Conservation (phyloP, 164 flowering plant species). For the Berberis vulgaris region DNA sequence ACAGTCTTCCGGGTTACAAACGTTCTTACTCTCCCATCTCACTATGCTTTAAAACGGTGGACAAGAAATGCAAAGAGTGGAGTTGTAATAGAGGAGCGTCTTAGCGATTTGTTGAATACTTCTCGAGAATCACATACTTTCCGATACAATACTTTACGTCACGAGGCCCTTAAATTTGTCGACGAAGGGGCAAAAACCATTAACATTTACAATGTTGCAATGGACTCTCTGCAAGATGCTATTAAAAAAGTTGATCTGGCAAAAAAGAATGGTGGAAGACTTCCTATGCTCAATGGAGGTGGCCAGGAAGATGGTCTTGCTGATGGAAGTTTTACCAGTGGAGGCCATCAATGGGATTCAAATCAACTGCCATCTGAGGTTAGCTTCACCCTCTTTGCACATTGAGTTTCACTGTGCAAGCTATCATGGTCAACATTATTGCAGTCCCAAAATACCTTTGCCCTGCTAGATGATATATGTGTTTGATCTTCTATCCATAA, state of each 20-base stretch:
- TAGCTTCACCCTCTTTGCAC: background rate
- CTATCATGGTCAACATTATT: background rate
- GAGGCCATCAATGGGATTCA: slow-evolving; percentile 18
- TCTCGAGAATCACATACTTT: slow-evolving; percentile 68
- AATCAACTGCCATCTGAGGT: slow-evolving; percentile 47
- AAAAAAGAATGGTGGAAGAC: slow-evolving; percentile 42
- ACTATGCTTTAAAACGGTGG: slow-evolving; percentile 67
- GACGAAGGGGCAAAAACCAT: slow-evolving; percentile 55
- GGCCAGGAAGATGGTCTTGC: slow-evolving; percentile 13
- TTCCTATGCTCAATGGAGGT: slow-evolving; percentile 31
- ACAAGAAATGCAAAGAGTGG: slow-evolving; percentile 78
- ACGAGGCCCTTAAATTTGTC: slow-evolving; percentile 62
- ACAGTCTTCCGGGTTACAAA: slow-evolving; percentile 75
- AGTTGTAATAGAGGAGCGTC: slow-evolving; percentile 48
- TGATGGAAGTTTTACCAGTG: slow-evolving; percentile 16
- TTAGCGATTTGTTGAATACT: slow-evolving; percentile 26
- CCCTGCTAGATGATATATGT: background rate
- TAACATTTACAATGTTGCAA: slow-evolving; percentile 43
- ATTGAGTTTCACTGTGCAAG: too few species aligned
- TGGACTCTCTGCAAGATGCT: slow-evolving; percentile 53
- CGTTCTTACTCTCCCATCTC: slow-evolving; percentile 72
- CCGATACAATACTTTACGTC: slow-evolving; percentile 58
- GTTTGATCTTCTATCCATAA: background rate
- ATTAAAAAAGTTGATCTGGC: slow-evolving; percentile 40
- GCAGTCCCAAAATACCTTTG: background rate